Evolutionary conservation across 148 eudicot genomes (phyloP).

Genomic region (Dysphania ambrosioides): DNA sequence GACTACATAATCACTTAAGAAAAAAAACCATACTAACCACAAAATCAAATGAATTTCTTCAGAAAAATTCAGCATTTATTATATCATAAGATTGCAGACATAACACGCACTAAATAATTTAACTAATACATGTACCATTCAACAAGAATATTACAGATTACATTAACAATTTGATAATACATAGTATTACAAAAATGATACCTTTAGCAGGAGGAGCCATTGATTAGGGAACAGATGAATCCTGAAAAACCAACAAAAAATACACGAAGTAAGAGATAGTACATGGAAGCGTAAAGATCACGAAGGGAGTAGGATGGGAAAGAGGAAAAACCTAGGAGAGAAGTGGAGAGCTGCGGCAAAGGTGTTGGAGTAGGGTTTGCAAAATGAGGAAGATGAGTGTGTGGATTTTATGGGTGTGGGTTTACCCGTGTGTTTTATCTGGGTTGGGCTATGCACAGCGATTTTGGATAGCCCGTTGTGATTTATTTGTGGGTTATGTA

Average conservation of each 20-base stretch:
- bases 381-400: not conserved
- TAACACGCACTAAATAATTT: no score
- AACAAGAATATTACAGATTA: not conserved
- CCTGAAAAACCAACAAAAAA: not conserved
- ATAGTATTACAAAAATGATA: not conserved
- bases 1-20: no score
- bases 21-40: no score
- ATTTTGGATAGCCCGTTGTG: no score
- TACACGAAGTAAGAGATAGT: not conserved
- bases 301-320: not conserved
- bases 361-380: constrained; percentile 10
- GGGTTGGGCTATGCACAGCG: no score
- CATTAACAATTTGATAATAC: not conserved
- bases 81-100: no score
- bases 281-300: not conserved
- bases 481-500: no score
- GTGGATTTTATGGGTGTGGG: constrained; percentile 1
- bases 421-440: no score
- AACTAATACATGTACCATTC: not conserved
- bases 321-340: constrained; percentile 14
- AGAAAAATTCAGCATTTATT: no score
- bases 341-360: constrained; percentile 11
- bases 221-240: not conserved
- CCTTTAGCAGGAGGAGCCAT: constrained; percentile 37
- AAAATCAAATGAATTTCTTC: no score